phyloP scores from a whole-genome alignment of 2,329 filamentous ascomycete species.

The Cercospora brassicicola region DNA sequence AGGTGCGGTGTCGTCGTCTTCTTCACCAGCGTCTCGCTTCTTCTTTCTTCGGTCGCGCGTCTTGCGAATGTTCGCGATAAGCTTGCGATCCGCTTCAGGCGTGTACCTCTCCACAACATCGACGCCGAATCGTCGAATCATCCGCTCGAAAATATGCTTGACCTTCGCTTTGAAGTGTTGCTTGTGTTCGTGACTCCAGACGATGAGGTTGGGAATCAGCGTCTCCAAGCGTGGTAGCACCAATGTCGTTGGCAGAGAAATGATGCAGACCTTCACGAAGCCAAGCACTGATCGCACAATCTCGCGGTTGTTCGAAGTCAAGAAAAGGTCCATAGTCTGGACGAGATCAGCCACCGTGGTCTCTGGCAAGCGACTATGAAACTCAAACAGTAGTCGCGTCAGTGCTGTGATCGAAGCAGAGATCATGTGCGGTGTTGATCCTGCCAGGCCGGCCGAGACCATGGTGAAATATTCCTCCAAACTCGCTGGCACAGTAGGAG shows the following conservation, averaged over 20 bases:
- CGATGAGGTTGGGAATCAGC: conserved; percentile 84
- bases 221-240: conserved; percentile 74
- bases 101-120: conserved; percentile 76
- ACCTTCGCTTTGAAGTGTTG: conserved; percentile 95
- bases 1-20: conserved; percentile 52
- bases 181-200: conserved; percentile 98
- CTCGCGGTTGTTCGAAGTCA: conserved; percentile 94
- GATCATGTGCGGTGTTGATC: conserved; percentile 93
- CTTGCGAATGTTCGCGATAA: conserved; percentile 93
- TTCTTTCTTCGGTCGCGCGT: conserved; percentile 86
- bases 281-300: conserved; percentile 93
- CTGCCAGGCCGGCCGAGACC: conserved; percentile 92
- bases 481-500: conserved; percentile 72
- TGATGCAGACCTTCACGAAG: conserved; percentile 94
- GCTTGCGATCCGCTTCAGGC: conserved; percentile 82
- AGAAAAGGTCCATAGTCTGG: conserved; percentile 91
- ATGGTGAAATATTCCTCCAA: conserved; percentile 98
- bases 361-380: conserved; percentile 67
- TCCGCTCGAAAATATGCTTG: conserved; percentile 94
- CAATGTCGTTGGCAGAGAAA: conserved; percentile 75
- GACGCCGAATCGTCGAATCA: conserved; percentile 87
- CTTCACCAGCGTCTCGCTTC: conserved; percentile 70
- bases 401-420: conserved; percentile 94
- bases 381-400: conserved; percentile 90
- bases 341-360: conserved; percentile 80